These are phyloP conservation scores for Leptographium lundbergii DNA, from an alignment of 2,329 filamentous ascomycete species.

Conservation along the genomic window DNA sequence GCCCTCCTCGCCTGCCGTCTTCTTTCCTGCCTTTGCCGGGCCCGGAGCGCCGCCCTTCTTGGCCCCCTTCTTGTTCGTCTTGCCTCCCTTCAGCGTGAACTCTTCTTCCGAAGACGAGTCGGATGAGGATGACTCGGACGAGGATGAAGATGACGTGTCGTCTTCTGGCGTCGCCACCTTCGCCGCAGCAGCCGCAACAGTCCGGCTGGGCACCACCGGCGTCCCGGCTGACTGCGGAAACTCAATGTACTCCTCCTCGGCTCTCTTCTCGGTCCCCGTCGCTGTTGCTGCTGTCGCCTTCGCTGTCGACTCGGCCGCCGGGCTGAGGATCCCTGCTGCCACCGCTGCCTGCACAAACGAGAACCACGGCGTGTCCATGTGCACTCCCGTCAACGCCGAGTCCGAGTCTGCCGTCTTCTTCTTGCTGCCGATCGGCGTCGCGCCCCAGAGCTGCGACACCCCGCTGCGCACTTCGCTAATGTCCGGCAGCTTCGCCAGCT, in stretches of 20 bases:
- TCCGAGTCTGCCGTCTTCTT: constrained; percentile 1
- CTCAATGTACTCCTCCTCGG: constrained; percentile 8
- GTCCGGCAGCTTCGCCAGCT: constrained; percentile 10
- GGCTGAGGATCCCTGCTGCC: background rate
- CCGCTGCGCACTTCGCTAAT: constrained; percentile 26
- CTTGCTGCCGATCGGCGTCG: constrained; percentile 3
- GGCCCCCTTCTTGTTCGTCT: constrained; percentile 9
- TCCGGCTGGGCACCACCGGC: background rate
- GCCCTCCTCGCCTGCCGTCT: constrained; percentile 1
- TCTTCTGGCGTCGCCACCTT: background rate
- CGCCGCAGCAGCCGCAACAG: background rate
- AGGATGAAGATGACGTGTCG: background rate
- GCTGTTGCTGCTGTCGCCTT: background rate
- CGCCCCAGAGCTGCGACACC: constrained; percentile 30
- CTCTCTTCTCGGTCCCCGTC: background rate
- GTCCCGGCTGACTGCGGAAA: constrained; percentile 3
- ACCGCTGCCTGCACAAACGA: constrained; percentile 9
- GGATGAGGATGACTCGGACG: constrained; percentile 2
- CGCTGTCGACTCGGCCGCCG: background rate
- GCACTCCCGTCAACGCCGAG: background rate
- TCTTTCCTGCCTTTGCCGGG: background rate
- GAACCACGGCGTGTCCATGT: constrained; percentile 11
- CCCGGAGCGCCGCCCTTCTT: constrained; percentile 6
- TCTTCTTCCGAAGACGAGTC: constrained; percentile 13
- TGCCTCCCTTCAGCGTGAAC: constrained; percentile 10